Evolutionary conservation across 2,329 filamentous ascomycete species (phyloP), one percentile per base, ranked within the genome.

Genomic region (Penicillium nordicum): DNA sequence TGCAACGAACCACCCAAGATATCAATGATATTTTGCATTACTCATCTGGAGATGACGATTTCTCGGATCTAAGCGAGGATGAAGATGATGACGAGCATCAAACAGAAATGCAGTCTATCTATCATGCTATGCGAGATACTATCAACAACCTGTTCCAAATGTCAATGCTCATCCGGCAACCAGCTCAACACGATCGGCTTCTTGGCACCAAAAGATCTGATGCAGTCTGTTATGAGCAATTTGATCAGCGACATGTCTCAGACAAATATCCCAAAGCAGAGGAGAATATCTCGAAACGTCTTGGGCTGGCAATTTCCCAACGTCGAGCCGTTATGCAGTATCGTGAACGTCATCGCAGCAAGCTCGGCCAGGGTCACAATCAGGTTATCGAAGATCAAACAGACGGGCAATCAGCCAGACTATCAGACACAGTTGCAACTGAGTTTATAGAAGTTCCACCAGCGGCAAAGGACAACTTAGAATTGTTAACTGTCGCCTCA

Each of bases 301-400:
- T 42, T 42, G 50, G 62, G 53, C 38, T 16, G 29, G 29, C 53
- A 57, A 32, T 59, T 65, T 45, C 75, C 1, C 59, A 62, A 11
- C 65, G 71, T 4, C 67, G 72, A 5, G 70, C 73, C 5, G 73
- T 74, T 38, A 67, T 79, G 21, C 70, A 68, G 18, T 77, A 76
- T 37, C 66, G 73, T 7, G 65, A 74, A 54, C 60, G 69, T 10
- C 74, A 78, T 54, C 70, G 69, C 38, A 37, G 55, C 0, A 77
- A 73, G 37, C 46, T 76, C 0, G 61, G 61, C 0, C 47, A 60
- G 4, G 71, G 67, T 0, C 55, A 73, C 0, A 11, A 40, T 9
- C 48, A 49, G 7, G 21, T 27, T 16, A 42, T 42, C 16, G 21
- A 16, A 6, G 16, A 42, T 9, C 48, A 55, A 7, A 16, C 14